These are phyloP conservation scores for Eucalyptus lansdowneana DNA, from an alignment of 345 rosid genomes.

Conservation along the genomic window DNA sequence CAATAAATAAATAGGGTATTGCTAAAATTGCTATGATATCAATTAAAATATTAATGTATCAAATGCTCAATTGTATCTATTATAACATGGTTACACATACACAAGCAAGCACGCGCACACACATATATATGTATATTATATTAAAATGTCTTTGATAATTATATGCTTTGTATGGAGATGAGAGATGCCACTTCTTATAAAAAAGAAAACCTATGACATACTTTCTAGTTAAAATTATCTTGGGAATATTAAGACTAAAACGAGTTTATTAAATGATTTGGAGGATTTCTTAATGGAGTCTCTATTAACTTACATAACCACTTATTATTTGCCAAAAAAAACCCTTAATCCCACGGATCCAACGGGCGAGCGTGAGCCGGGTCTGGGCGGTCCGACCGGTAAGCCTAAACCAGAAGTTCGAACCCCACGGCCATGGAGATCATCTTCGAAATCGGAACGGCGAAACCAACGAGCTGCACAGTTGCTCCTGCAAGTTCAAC, in stretches of 20 bases:
- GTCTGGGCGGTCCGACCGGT: background rate
- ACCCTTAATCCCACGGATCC: background rate
- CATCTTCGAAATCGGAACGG: background rate
- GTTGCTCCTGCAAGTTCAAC: background rate
- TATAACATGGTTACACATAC: too few relatives aligned
- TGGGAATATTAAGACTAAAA: background rate
- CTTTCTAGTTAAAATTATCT: background rate
- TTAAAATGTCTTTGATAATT: too few relatives aligned
- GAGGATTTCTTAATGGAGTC: background rate
- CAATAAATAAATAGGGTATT: too few relatives aligned
- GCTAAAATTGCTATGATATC: too few relatives aligned
- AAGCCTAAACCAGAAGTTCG: background rate
- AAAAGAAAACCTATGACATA: background rate
- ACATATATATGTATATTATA: too few relatives aligned
- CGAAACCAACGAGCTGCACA: background rate
- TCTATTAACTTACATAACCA: background rate
- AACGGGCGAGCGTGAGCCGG: background rate
- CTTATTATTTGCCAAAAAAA: background rate
- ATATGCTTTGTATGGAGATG: too few relatives aligned
- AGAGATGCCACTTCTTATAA: background rate
- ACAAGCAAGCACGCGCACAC: too few relatives aligned
- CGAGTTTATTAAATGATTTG: background rate
- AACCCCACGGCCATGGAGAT: background rate
- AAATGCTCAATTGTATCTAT: too few relatives aligned
- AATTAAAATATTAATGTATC: too few relatives aligned